Percentiles rank a stretch among this genome's conserved stretches.
These are phyloP conservation scores for Kodamaea sp. DNA, from an alignment of 1,139 yeast genomes.

Conservation along the genomic window DNA sequence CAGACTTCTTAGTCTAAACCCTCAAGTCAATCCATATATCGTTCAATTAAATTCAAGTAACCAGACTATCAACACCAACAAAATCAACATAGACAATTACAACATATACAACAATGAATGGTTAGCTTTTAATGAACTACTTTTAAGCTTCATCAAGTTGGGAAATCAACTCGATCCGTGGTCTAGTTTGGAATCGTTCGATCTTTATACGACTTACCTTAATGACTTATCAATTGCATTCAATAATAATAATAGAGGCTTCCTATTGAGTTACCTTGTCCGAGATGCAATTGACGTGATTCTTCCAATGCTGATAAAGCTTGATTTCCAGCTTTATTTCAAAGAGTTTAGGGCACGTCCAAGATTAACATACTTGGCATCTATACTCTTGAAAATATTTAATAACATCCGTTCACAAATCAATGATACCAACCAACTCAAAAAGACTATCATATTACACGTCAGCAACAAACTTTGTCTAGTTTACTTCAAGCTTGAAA, in stretches of 20 bases:
- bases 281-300: constrained; percentile 41
- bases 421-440: constrained; percentile 45
- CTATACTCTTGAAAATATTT: constrained; percentile 59
- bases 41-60: constrained; percentile 9
- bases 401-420: constrained; percentile 64
- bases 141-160: constrained; percentile 51
- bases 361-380: constrained; percentile 55
- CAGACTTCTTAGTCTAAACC: constrained; percentile 12
- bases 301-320: constrained; percentile 50
- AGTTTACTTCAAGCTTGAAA: constrained; percentile 60
- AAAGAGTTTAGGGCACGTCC: constrained; percentile 45
- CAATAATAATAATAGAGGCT: constrained; percentile 53
- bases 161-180: constrained; percentile 61
- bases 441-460: constrained; percentile 54
- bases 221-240: constrained; percentile 62
- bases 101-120: constrained; percentile 42
- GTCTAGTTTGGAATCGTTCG: constrained; percentile 58
- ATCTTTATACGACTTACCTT: constrained; percentile 52
- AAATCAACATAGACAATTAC: constrained; percentile 12
- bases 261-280: constrained; percentile 47
- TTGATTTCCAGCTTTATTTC: constrained; percentile 49
- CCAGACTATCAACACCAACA: constrained; percentile 1
- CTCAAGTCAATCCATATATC: constrained; percentile 14
- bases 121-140: constrained; percentile 54
- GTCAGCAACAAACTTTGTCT: constrained; percentile 62